phyloP scores from a whole-genome alignment of 106 monocot species.

The Dactylorhiza incarnata region DNA sequence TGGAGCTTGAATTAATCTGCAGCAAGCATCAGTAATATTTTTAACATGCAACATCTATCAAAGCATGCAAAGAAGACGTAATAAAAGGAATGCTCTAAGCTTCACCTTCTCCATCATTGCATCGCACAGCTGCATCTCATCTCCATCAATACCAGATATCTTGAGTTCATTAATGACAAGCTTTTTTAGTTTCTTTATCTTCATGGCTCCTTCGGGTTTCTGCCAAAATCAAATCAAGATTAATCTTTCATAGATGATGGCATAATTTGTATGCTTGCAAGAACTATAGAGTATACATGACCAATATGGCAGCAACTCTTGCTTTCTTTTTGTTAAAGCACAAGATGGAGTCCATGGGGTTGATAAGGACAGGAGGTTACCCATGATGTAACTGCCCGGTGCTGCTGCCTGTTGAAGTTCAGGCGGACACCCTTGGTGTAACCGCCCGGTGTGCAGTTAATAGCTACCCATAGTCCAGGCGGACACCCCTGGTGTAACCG shows the following conservation, averaged over 20 bases:
- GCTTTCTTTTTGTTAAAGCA: no score
- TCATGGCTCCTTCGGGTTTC: constrained; percentile 46
- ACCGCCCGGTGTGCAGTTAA: no score
- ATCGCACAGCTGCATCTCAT: constrained; percentile 31
- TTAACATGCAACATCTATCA: neutral
- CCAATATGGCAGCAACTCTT: no score
- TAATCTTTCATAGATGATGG: neutral
- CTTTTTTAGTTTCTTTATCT: constrained; percentile 59
- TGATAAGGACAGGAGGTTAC: no score
- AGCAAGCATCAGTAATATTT: neutral
- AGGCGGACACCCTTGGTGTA: no score
- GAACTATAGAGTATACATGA: no score
- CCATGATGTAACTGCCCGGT: no score
- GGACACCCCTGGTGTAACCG: no score
- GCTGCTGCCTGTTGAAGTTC: no score
- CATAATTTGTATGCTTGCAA: neutral
- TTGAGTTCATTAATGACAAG: constrained; percentile 30
- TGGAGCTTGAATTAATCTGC: constrained; percentile 52
- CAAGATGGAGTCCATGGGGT: no score
- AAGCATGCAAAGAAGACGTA: neutral
- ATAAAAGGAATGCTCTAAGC: neutral
- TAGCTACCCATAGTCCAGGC: no score
- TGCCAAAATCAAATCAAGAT: constrained; percentile 9
- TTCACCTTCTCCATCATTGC: constrained; percentile 45
- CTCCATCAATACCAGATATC: constrained; percentile 34